A percentile compares a stretch with the other conserved stretches of the same genome.
Evolutionary conservation across 2,329 filamentous ascomycete genomes (phyloP).

Genomic region (Fusarium camptoceras): DNA sequence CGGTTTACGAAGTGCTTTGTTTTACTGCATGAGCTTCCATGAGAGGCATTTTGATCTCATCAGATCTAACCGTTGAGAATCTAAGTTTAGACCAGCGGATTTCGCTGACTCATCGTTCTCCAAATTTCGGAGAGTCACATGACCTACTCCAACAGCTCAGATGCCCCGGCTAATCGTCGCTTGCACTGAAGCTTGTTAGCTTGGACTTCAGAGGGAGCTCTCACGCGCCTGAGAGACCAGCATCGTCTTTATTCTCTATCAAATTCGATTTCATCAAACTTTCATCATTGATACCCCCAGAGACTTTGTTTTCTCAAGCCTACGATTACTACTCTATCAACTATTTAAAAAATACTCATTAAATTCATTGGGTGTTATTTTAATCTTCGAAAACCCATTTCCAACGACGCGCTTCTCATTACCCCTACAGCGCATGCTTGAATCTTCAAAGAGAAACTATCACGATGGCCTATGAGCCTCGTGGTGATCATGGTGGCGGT

Average conservation of each 20-base stretch:
- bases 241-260: conserved; percentile 28
- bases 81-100: conserved; percentile 5
- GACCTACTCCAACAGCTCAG: conserved; percentile 12
- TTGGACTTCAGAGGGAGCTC: conserved; percentile 29
- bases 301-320: background rate
- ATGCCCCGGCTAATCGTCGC: conserved; percentile 37
- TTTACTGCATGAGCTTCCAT: conserved; percentile 1
- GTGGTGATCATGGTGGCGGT: conserved; percentile 60
- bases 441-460: conserved; percentile 37
- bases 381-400: conserved; percentile 24
- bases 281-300: background rate
- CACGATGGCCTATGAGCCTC: conserved; percentile 66
- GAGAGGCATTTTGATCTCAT: conserved; percentile 26
- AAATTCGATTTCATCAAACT: background rate
- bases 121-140: conserved; percentile 8
- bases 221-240: conserved; percentile 32
- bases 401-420: conserved; percentile 38
- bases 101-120: conserved; percentile 27
- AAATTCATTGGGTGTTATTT: conserved; percentile 4
- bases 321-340: background rate
- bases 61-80: conserved; percentile 41
- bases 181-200: conserved; percentile 26
- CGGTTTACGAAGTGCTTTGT: conserved; percentile 6
- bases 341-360: background rate
- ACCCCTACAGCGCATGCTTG: conserved; percentile 42